These are phyloP conservation scores for Crotalaria pallida DNA, from an alignment of 306 rosid species.

Conservation along the genomic window DNA sequence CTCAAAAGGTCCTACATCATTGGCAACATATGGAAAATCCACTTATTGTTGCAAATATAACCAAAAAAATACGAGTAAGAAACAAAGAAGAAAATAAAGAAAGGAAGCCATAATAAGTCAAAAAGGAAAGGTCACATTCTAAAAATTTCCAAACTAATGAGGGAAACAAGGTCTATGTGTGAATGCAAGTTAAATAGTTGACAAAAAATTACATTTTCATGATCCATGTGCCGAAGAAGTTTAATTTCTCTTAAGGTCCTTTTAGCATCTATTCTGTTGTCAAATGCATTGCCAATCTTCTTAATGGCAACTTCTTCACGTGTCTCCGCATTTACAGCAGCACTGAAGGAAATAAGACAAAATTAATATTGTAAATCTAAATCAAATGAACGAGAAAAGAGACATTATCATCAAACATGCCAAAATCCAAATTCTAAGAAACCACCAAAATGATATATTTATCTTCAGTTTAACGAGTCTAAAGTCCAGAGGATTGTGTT, in stretches of 20 bases:
- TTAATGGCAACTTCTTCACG: conserved; percentile 90
- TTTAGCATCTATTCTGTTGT: conserved; percentile 90
- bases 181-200: conserved; percentile 7
- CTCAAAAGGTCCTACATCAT: not conserved
- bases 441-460: not conserved
- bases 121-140: not conserved
- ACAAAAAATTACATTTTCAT: conserved; percentile 71
- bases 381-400: conserved; percentile 20
- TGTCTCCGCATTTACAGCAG: conserved; percentile 82
- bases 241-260: conserved; percentile 91
- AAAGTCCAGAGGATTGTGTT: not conserved
- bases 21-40: not conserved
- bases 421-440: conserved; percentile 17
- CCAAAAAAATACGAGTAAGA: not conserved
- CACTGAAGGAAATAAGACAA: conserved; percentile 56
- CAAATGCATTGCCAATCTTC: conserved; percentile 98
- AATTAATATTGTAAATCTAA: conserved; percentile 19
- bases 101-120: not conserved
- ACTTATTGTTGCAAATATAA: not conserved
- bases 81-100: not conserved
- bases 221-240: conserved; percentile 92
- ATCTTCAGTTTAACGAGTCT: conserved; percentile 5
- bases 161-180: not conserved
- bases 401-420: not conserved
- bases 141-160: not conserved